Conservation (phyloP, 441 rosid species). For the Gossypium davidsonii region DNA sequence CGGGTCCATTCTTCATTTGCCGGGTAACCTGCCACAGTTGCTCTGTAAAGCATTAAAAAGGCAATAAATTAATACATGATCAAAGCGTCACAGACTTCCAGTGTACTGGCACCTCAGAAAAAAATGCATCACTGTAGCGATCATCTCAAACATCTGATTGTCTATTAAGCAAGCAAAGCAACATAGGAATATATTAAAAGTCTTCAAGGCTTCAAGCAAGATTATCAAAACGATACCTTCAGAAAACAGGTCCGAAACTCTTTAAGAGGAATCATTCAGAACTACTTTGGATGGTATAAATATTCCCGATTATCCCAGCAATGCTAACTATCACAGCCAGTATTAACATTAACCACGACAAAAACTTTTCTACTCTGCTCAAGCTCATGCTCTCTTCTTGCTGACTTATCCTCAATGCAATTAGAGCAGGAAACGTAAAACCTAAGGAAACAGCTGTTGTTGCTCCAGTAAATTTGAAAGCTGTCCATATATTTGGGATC, state of each 20-base stretch:
- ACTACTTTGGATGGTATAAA: constrained; percentile 53
- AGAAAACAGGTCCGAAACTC: neutral
- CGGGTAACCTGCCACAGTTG: neutral
- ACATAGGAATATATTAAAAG: neutral
- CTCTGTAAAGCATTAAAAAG: neutral
- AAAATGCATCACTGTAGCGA: neutral
- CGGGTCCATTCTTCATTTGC: neutral
- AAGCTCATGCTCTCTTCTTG: constrained; percentile 41
- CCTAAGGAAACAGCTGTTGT: constrained; percentile 92
- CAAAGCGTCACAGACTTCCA: neutral
- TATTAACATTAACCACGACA: constrained; percentile 68
- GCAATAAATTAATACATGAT: neutral
- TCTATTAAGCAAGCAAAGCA: constrained; percentile 6
- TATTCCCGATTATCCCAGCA: constrained; percentile 64
- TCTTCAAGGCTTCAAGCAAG: neutral
- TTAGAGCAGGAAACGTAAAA: constrained; percentile 79
- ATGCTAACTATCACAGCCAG: constrained; percentile 64
- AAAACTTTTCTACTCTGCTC: constrained; percentile 30
- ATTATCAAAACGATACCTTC: neutral
- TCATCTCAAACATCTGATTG: neutral
- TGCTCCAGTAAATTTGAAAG: constrained; percentile 96
- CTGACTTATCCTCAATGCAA: constrained; percentile 57
- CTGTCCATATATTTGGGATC: constrained; percentile 95
- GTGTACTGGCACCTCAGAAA: neutral
- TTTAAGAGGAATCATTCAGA: constrained; percentile 30